Base-by-base conservation (phyloP, 2,329 filamentous ascomycete genomes). In the Shiraia sp. region DNA sequence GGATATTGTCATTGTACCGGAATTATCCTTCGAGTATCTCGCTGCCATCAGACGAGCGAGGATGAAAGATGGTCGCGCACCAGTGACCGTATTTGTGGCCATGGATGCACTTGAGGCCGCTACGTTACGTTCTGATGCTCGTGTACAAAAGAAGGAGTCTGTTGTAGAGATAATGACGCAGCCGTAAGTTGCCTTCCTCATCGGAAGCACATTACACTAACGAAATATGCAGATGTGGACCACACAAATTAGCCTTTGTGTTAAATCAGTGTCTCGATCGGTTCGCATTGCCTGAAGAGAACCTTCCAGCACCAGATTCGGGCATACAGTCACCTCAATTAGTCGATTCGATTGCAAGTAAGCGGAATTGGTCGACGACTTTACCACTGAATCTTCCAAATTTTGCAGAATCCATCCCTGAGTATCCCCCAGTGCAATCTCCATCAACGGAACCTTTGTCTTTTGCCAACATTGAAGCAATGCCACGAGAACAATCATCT, bases 131-230 rank as follows among this genome's bases (percentile, higher is more conserved):
- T 58, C 59, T 2, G 65, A 69, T 35, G 61, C 49, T 8, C 61
- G 65, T 4, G 50, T 68, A 0, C 25, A 38, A 10, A 61, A 47
- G 25, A 57, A 54, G 23, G 56, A 66, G 33, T 60, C 56, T 7
- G 59, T 66, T 2, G 63, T 66, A 0, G 65, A 69, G 33, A 59
- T 69, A 3, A 56, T 66, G 17, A 62, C 62, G 3, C 66, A 69
- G 23, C 66, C 66, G 58, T 66, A 36, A 53, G 62, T 57, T 12
- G 3, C 14, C 3, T n/a, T 10, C 7, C 9, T 13, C 32, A 3
- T 16, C 15, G 10, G 10, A 1, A 6, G 6, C 4, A 6, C 10
- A 2, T 23, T 6, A 10, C 13, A 26, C 6, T 10, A 42, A 53
- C 3, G 55, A 30, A 12, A 26, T 10, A 14, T 2, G 2, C 25